Base-by-base conservation (phyloP, 73 alveolate genomes). In the Paramecium sexaurelia region DNA sequence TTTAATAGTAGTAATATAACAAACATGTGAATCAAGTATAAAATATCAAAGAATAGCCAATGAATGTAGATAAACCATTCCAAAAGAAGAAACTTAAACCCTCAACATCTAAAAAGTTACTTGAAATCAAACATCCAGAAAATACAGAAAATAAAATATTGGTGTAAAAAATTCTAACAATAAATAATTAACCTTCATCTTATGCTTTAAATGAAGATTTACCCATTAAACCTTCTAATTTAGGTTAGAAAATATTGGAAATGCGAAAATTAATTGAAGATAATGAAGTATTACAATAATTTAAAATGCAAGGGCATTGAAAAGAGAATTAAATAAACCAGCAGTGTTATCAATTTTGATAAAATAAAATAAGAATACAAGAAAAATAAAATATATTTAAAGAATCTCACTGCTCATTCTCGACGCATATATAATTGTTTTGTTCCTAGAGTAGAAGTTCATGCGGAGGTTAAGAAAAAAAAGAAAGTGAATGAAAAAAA, bases 251-350 rank as follows among this genome's bases (percentile, higher is more conserved):
- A 78, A 78, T 78, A 78, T 26, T 78, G 24, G 75, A 78, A 78
- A 78, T 78, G 71, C 9, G 90, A 26, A 78, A 45, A 78, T 43
- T 78, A 78, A 78, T 78, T 39, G 90, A 78, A 78, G 90, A 78
- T 78, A 78, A 78, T 78, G 75, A 78, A 78, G 90, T 78, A 78
- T 17, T 39, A 43, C n/a, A 41, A 7, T 19, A 78, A 19, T n/a
- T 20, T 10, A 40, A 7, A 40, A 7, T 41, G 5, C 5, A n/a
- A 78, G 90, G 90, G 90, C 6, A 78, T 78, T 17, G 90, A 78
- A 43, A 78, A 41, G 55, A 20, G 90, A 20, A 41, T 78, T 1
- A 78, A 78, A 24, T 17, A 39, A 19, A 78, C 90, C 15, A 26
- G 5, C 29, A 22, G 61, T 78, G 90, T 78, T 37, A 78, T 78